Evolutionary conservation across 768 basidiomycete genomes (phyloP), one percentile per base, ranked within the genome.

Genomic region (Neoboletus magnificus): DNA sequence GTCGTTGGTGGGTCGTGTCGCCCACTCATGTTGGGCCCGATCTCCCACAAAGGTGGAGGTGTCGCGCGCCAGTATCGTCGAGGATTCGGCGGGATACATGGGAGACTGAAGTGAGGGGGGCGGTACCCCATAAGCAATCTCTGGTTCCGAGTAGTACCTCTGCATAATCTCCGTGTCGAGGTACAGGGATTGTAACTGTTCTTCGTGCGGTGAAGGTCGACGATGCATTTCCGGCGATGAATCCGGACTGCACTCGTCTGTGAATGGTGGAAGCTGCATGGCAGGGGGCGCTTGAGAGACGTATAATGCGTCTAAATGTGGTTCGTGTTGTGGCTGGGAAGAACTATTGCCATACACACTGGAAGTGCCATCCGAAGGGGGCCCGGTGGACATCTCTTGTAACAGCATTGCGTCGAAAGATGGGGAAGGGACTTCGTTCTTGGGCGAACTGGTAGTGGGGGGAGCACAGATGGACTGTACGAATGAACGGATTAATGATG

Each of bases 401-500:
- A 47, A 32, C 67, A 68, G 15, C 66, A 68, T 29, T 60, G 72
- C 27, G 25, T 23, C 5, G 71, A 73, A 47, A 72, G 71, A 8
- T 68, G 74, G 49, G 13, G 71, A 71, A 10, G 69, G 61, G 15
- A 68, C 65, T 5, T 59, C 55, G 13, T 58, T 65, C 27, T 52
- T 48, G 16, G 55, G 48, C 1, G 43, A 41, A 46, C 69, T 72
- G 30, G 62, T 59, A 8, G 73, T 66, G 8, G 74, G 65, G n/a
- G 78, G 73, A 2, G 75, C 72, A 56, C 77, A 80, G 48, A 83
- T 74, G 7, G 81, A 80, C 81, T 82, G 54, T 6, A 52, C 22
- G 45, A 51, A 55, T 22, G 46, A 33, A 50, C 11, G 27, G 33
- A 16, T 67, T 15, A 52, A 39, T 18, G 4, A 41, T 45, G 11